Base-by-base conservation (phyloP, 441 rosid genomes). In the Aleurites moluccanus region DNA sequence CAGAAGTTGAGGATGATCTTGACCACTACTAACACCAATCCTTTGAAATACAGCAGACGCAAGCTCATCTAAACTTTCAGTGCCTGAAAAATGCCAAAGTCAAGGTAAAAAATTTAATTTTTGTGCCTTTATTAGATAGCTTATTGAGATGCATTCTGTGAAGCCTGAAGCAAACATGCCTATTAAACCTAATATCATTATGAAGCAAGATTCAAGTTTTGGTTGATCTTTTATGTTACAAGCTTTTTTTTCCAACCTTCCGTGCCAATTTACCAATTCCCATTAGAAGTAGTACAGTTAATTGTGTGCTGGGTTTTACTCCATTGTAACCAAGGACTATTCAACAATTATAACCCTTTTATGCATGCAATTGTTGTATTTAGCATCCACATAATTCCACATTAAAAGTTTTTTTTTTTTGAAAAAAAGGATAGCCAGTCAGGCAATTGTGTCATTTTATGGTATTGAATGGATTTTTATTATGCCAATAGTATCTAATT, bases 51-150 rank as follows among this genome's bases (percentile, higher is more conserved):
- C 83, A 59, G 85, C 83, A 16, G 90, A 79, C 73, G 79, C 65
- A 74, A 92, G 84, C 84, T 90, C 99, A 0, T 85, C 87, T 66
- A 91, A 74, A 79, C 79, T 90, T 84, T 92, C 97, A 18, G 85
- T 73, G n/a, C 90, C 92, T 81, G 85, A 70, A 76, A 75, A 57
- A 62, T 49, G 49, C 27, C 20, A 6, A 49, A 21, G 25, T 11
- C 38, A 72, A 70, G 40, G 35, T 6, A 57, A 49, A 49, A 56
- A 49, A 33, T 66, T 67, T 53, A 49, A 44, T 35, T 70, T 25
- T 15, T 62, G 42, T 20, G 1, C 44, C 23, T 71, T 47, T 45
- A 65, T 18, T 47, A 45, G 65, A 70, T 52, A 64, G 20, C 4
- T 21, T 45, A 42, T 5, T 15, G 6, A 62, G 18, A 53, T 28